Evolutionary conservation across 257 asterid species (phyloP), one percentile per base, ranked within the genome.

Genomic region (Przewalskia tangutica): DNA sequence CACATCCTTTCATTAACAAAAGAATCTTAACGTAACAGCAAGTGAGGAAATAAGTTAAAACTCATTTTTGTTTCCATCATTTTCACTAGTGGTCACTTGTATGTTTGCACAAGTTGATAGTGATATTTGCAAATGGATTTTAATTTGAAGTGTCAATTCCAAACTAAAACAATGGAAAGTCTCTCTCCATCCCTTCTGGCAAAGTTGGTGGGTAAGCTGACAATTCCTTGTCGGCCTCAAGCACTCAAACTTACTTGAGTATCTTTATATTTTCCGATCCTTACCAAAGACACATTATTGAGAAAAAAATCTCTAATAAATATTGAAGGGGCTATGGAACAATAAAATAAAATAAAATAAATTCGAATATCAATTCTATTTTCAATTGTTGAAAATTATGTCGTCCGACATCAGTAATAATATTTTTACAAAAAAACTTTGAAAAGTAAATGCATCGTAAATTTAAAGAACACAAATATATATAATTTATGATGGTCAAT

Each of bases 121-220:
- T 64, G 76, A 36, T 36, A 66, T 66, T 66, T 36, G 27, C 27
- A 66, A 36, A 66, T 66, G 75, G 75, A 3, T 66, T 36, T 66
- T 34, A 34, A 65, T 58, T 77, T 36, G 46, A 53, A 59, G 56
- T 58, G 70, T 65, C 58, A 58, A 51, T 17, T 40, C n/a, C 14
- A 1, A 38, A 18, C 4, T 59, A 8, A 20, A 7, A 54, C 17
- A 58, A 38, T 34, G 81, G 50, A 11, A 82, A 0, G 73, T 55
- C 81, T 11, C 68, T 82, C 73, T 55, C 81, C 44, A 81, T 40
- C 84, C 67, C 71, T 64, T 84, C 79, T 79, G 83, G 81, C 83
- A 68, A 56, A 58, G 76, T 79, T 67, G 81, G 83, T 71, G 77
- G 82, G 66, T 84, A 77, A 75, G 71, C 44, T 13, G 79, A 81